Conservation (phyloP, 2,329 filamentous ascomycete species). For the Metarhizium humberi region DNA sequence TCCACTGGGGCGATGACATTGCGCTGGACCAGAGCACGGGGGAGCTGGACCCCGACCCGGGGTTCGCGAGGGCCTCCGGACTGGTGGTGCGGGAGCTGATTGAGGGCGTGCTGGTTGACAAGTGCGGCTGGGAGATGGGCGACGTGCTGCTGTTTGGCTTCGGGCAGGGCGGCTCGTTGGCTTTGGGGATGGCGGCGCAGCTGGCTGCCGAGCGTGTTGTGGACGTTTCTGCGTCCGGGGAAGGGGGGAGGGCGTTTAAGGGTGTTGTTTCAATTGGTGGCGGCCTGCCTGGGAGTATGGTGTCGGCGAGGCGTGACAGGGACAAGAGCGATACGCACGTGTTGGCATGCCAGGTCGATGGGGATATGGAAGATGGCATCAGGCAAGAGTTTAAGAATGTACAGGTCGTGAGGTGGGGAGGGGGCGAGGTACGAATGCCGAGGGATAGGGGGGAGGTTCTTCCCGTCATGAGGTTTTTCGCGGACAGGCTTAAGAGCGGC, state of each 20-base stretch:
- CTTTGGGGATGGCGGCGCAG: slow-evolving; percentile 43
- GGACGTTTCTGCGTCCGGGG: slow-evolving; percentile 18
- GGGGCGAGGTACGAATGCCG: slow-evolving; percentile 74
- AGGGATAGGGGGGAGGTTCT: slow-evolving; percentile 73
- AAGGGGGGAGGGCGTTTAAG: slow-evolving; percentile 25
- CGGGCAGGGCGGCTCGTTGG: slow-evolving; percentile 57
- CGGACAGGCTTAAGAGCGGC: slow-evolving; percentile 43
- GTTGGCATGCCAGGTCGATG: slow-evolving; percentile 51
- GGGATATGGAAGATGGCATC: slow-evolving; percentile 53
- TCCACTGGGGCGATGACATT: slow-evolving; percentile 62
- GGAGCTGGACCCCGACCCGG: slow-evolving; percentile 51
- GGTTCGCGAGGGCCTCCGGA: slow-evolving; percentile 40
- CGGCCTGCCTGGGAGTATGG: slow-evolving; percentile 42
- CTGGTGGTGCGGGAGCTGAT: slow-evolving; percentile 44
- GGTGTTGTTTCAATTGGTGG: slow-evolving; percentile 58
- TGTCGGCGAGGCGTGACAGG: slow-evolving; percentile 32
- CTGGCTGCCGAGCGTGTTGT: slow-evolving; percentile 20
- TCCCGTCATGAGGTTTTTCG: slow-evolving; percentile 80
- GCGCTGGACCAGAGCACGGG: slow-evolving; percentile 39
- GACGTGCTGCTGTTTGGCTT: slow-evolving; percentile 59
- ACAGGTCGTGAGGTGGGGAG: slow-evolving; percentile 59
- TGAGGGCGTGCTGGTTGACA: slow-evolving; percentile 36
- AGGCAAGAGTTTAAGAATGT: slow-evolving; percentile 59
- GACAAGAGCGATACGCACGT: slow-evolving; percentile 55
- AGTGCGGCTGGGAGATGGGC: slow-evolving; percentile 48